A percentile compares a stretch with the other conserved stretches of the same genome.
Evolutionary conservation across 768 basidiomycete species (phyloP).

Genomic region (Suillus variegatus): DNA sequence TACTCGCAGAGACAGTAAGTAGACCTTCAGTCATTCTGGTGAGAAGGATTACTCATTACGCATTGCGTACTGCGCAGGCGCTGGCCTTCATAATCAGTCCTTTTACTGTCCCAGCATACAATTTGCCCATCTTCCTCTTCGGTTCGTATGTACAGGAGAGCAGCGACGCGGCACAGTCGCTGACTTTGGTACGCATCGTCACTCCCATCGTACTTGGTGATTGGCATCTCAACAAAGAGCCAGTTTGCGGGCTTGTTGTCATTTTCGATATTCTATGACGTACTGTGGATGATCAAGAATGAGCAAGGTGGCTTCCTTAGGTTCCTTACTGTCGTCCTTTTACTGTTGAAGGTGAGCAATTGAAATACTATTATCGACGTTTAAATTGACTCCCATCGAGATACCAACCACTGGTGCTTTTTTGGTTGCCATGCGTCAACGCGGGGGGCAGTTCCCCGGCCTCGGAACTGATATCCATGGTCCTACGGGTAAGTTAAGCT

Average conservation of each 20-base stretch:
- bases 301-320: constrained; percentile 56
- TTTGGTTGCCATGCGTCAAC: constrained; percentile 51
- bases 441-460: constrained; percentile 56
- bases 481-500: constrained; percentile 50
- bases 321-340: constrained; percentile 53
- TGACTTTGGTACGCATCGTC: constrained; percentile 55
- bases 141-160: constrained; percentile 74
- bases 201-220: background rate
- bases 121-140: constrained; percentile 82
- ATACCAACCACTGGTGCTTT: constrained; percentile 61
- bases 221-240: background rate
- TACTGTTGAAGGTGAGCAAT: constrained; percentile 55
- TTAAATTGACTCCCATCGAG: constrained; percentile 32
- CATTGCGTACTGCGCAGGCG: constrained; percentile 38
- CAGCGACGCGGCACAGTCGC: constrained; percentile 60
- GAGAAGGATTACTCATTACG: background rate
- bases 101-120: constrained; percentile 67
- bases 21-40: background rate
- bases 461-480: constrained; percentile 53
- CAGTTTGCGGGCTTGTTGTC: constrained; percentile 70
- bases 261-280: constrained; percentile 63
- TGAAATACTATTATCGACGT: background rate
- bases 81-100: constrained; percentile 61
- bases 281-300: constrained; percentile 66
- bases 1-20: constrained; percentile 63